Evolutionary conservation across 2,329 filamentous ascomycete genomes (phyloP).

Genomic region (Atkinsonella hypoxylon): DNA sequence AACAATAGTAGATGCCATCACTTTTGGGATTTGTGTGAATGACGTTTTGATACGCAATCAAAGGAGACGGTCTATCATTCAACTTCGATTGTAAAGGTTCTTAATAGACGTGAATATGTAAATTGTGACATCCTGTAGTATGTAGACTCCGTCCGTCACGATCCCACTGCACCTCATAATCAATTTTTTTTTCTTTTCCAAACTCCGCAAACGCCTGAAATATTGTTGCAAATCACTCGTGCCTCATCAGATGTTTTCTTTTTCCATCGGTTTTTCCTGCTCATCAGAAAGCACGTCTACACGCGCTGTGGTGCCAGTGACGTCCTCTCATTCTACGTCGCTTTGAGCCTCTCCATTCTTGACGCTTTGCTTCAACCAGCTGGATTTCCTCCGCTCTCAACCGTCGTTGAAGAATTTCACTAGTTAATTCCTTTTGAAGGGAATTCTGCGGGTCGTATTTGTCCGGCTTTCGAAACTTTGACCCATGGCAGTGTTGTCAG

Average conservation of each 20-base stretch:
- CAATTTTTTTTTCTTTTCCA: not conserved
- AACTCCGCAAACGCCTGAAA: constrained; percentile 1
- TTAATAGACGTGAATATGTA: not conserved
- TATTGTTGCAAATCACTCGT: not conserved
- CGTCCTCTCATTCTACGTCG: not conserved
- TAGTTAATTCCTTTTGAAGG: constrained; percentile 43
- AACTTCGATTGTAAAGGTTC: not conserved
- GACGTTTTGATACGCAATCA: not conserved
- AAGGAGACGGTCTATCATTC: no score
- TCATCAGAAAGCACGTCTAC: not conserved
- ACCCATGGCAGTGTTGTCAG: constrained; percentile 67
- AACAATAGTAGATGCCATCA: not conserved
- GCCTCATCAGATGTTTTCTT: not conserved
- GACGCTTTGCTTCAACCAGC: not conserved
- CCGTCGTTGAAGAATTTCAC: not conserved
- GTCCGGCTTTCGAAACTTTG: constrained; percentile 55
- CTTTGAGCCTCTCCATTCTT: not conserved
- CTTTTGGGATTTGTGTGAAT: not conserved
- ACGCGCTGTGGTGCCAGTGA: not conserved
- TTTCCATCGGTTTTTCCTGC: no score
- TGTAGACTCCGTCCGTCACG: no score
- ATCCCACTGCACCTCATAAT: not conserved
- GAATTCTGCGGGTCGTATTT: constrained; percentile 58
- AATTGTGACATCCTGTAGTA: no score
- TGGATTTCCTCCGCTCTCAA: not conserved